phyloP scores from a whole-genome alignment of 2,329 filamentous ascomycete species.

The Fusarium solani-melongenae region DNA sequence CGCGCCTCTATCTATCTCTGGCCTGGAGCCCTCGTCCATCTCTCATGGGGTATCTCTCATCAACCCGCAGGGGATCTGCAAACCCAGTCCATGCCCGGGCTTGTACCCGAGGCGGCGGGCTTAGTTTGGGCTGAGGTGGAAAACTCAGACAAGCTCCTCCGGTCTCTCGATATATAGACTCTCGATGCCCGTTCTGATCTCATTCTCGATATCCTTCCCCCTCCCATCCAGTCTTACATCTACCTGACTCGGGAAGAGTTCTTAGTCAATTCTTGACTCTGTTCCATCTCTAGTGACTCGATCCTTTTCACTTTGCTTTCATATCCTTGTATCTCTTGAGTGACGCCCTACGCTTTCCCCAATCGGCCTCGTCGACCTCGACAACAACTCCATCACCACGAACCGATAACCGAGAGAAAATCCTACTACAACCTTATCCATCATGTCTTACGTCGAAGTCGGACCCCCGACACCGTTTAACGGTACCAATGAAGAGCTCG shows the following conservation, averaged over 20 bases:
- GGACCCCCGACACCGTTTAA: slow-evolving; percentile 71
- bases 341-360: not conserved
- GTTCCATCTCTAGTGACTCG: not conserved
- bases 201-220: not conserved
- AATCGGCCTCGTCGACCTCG: slow-evolving; percentile 1
- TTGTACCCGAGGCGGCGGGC: not conserved
- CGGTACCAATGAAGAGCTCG: slow-evolving; percentile 71
- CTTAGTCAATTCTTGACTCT: not conserved
- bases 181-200: not conserved
- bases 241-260: not conserved
- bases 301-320: not conserved
- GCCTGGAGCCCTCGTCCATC: slow-evolving; percentile 11
- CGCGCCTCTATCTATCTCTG: slow-evolving; percentile 19
- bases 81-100: slow-evolving; percentile 2
- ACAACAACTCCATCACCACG: slow-evolving; percentile 11
- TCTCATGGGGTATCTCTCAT: slow-evolving; percentile 14
- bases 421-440: slow-evolving; percentile 12
- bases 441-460: slow-evolving; percentile 70
- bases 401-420: slow-evolving; percentile 11
- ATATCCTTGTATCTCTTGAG: not conserved
- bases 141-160: not conserved
- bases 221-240: not conserved
- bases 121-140: not conserved
- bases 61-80: slow-evolving; percentile 5
- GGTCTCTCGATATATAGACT: slow-evolving; percentile 26